A percentile compares a stretch with the other conserved stretches of the same genome.
Evolutionary conservation across 257 asterid genomes (phyloP).

Genomic region (Solanum pimpinellifolium): DNA sequence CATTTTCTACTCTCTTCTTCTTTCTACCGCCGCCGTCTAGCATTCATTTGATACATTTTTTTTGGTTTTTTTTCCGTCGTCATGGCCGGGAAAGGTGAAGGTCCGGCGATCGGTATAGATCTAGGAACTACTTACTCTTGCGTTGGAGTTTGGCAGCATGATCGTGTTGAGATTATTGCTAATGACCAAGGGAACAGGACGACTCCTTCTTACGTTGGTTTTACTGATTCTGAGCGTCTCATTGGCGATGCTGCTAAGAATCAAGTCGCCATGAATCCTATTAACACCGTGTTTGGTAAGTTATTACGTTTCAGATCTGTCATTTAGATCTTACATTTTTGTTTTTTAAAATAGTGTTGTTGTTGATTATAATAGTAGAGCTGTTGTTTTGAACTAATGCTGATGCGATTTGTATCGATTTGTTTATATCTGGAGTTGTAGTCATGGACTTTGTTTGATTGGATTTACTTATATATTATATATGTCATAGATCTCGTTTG

Average conservation of each 20-base stretch:
- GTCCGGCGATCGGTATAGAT: slow-evolving; percentile 29
- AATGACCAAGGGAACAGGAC: slow-evolving; percentile 33
- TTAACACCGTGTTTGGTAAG: slow-evolving; percentile 23
- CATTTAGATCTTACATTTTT: background rate
- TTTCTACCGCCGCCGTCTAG: background rate
- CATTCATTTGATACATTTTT: background rate
- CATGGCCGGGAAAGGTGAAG: slow-evolving; percentile 28
- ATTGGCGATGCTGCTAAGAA: slow-evolving; percentile 29
- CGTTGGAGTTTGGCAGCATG: slow-evolving; percentile 29
- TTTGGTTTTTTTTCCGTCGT: background rate
- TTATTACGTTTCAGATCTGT: background rate
- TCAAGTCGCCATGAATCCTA: slow-evolving; percentile 32
- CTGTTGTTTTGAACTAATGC: background rate
- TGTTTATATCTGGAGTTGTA: background rate
- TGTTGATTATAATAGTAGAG: background rate
- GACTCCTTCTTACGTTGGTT: slow-evolving; percentile 26
- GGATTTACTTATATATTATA: background rate
- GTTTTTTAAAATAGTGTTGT: background rate
- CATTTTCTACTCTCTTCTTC: background rate
- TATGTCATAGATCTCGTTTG: background rate
- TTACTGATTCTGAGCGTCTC: slow-evolving; percentile 24
- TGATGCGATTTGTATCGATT: background rate
- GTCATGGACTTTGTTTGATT: background rate
- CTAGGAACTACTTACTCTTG: slow-evolving; percentile 25
- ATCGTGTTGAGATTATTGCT: slow-evolving; percentile 28